Evolutionary conservation across 257 asterid genomes (phyloP).

Genomic region (Lycium barbarum): DNA sequence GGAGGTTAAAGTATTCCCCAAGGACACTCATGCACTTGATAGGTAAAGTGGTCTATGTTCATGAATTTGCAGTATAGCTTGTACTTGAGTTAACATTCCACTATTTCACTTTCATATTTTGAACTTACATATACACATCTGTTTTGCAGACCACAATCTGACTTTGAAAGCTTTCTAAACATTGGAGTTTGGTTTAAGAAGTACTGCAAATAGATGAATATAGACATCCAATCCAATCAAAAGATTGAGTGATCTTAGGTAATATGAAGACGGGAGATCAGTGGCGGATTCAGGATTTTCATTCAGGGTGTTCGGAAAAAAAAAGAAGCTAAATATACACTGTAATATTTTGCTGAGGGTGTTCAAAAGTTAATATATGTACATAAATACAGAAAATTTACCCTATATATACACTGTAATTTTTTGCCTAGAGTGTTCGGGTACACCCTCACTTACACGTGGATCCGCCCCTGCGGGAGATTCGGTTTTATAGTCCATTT

Average conservation of each 20-base stretch:
- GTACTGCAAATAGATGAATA: conserved; percentile 55
- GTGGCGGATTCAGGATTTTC: too few species aligned
- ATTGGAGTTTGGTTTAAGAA: conserved; percentile 90
- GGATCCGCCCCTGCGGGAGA: too few species aligned
- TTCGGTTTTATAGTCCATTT: background rate
- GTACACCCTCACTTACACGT: too few species aligned
- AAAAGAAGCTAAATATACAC: too few species aligned
- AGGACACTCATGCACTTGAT: conserved; percentile 75
- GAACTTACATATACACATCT: background rate
- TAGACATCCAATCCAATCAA: background rate
- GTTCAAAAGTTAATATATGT: too few species aligned
- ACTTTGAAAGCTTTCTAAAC: conserved; percentile 85
- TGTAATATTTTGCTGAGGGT: too few species aligned
- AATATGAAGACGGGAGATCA: background rate
- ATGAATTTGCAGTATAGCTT: too few species aligned
- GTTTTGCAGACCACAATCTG: conserved; percentile 83
- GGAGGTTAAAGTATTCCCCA: conserved; percentile 79
- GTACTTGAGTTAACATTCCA: background rate
- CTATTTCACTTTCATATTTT: background rate
- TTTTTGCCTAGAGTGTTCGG: too few species aligned
- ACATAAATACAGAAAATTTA: too few species aligned
- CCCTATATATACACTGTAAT: too few species aligned
- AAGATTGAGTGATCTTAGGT: too few species aligned
- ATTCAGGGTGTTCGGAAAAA: too few species aligned
- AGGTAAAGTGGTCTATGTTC: conserved; percentile 55